Evolutionary conservation across 2,329 filamentous ascomycete species (phyloP), one percentile per base, ranked within the genome.

Genomic region (Allantophomopsis lycopodina): DNA sequence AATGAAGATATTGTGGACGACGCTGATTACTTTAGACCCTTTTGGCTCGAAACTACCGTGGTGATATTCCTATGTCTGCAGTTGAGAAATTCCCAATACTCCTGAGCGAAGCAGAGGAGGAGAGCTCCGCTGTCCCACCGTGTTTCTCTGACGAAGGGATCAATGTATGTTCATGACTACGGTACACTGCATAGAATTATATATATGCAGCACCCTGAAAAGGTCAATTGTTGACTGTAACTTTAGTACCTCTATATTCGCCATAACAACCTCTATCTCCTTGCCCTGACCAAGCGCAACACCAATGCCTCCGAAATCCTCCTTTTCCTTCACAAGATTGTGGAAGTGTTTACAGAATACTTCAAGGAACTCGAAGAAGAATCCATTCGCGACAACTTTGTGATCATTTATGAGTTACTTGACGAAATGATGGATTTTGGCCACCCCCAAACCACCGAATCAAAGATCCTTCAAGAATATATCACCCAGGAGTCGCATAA

Each of bases 381-480:
- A 64, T 94, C 86, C 53, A 98, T 98, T 60, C 79, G 91, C 52
- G 91, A 98, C 69, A 98, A 98, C 68, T 98, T 98, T 58, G 91
- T 98, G 60, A 79, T 98, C 57, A 98, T 98, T 56, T 98, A 98
- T 69, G 91, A 98, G 64, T 66, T 98, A 45, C 75, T 98, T 46
- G 91, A 98, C 58, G 91, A 98, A 68, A 98, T 98, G 91, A 98
- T 98, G 91, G 91, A 98, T 64, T 98, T 98, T 69, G 91, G 91
- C 47, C 95, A 98, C 60, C 91, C 91, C 5, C 91, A 98, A 62
- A 98, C 91, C 8, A 98, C 91, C 49, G 91, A 98, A 62, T 85
- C 78, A 60, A 98, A 98, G 73, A 98, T 98, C 59, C 68, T 98
- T 44, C 91, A 98, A 62, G 91, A 98, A 68, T 94, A 94, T 67